Evolutionary conservation across 768 basidiomycete genomes (phyloP).

Genomic region (Tulasnella sp.): DNA sequence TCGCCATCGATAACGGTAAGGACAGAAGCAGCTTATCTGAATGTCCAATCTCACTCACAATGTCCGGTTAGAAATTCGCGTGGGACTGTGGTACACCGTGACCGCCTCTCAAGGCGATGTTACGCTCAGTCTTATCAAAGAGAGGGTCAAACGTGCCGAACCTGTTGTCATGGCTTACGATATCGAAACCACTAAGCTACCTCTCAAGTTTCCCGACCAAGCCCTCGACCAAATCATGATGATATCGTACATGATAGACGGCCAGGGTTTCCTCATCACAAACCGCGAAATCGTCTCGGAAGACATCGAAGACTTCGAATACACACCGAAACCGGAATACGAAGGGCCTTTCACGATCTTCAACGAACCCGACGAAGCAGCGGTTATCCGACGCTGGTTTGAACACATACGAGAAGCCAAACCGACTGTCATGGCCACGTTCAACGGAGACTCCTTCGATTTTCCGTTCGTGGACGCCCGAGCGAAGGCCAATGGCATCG

Average conservation of each 20-base stretch:
- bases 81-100: constrained; percentile 95
- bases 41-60: background rate
- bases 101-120: constrained; percentile 75
- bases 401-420: constrained; percentile 86
- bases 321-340: constrained; percentile 95
- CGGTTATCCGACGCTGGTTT: constrained; percentile 78
- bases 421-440: constrained; percentile 95
- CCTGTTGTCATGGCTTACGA: constrained; percentile 98
- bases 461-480: constrained; percentile 91
- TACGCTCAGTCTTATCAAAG: constrained; percentile 52
- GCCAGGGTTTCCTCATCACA: constrained; percentile 93
- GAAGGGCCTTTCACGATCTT: constrained; percentile 94
- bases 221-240: constrained; percentile 98
- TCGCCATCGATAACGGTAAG: constrained; percentile 90
- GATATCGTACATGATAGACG: constrained; percentile 99
- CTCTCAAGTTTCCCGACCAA: constrained; percentile 97
- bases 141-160: constrained; percentile 95
- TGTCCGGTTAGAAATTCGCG: constrained; percentile 59
- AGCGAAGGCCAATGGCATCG: constrained; percentile 77
- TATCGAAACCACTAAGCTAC: constrained; percentile 98
- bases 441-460: constrained; percentile 99
- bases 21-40: background rate
- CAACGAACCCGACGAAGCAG: constrained; percentile 86
- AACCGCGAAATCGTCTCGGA: constrained; percentile 96
- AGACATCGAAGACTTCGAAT: constrained; percentile 97